Base-by-base conservation (phyloP, 2,329 filamentous ascomycete species). In the Fusarium continuum region DNA sequence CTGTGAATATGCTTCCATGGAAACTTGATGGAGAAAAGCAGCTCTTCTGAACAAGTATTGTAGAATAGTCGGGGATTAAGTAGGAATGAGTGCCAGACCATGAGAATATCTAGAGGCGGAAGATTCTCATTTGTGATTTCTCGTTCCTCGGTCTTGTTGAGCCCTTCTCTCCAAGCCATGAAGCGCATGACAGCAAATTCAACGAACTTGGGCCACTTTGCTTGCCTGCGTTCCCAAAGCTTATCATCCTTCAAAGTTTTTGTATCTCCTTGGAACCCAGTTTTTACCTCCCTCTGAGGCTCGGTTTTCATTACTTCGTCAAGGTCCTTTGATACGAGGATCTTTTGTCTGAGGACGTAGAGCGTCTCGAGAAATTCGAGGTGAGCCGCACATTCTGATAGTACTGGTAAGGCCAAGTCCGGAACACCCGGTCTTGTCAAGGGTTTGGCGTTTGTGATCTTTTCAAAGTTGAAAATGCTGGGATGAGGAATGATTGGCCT, bases 311-410 rank as follows among this genome's bases (percentile, higher is more conserved):
- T 60, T 7, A 53, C 55, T 14, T 29, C 32, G n/a, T 67, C 70
- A 1, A 73, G 20, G 0, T 54, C 52, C 7, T 32, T 38, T 1
- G 72, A 72, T 1, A 57, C 46, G 3, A 73, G 34, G 2, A 74
- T 53, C 0, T 50, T 57, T 8, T 65, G 58, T n/a, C 81, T 80
- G n/a, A 89, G 73, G 31, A 82, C 78, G 32, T 83, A 80, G 46
- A 89, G 79, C 7, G 81, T 80, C 57, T 88, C 82, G 1, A 90
- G 77, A 2, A 89, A 76, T 69, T 88, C 86, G 11, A 89, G 77
- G 70, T 90, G 87, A 6, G 80, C 25, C 2, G 56, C 53, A 11
- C 62, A 60, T 13, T 61, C 61, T 1, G 51, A 32, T 4, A 49
- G 8, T 3, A 23, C 36, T 6, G 59, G 59, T 3, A 64, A 23